A percentile compares a stretch with the other conserved stretches of the same genome.
These are phyloP conservation scores for Pouteria campechiana DNA, from an alignment of 179 eudicot species.

Conservation along the genomic window DNA sequence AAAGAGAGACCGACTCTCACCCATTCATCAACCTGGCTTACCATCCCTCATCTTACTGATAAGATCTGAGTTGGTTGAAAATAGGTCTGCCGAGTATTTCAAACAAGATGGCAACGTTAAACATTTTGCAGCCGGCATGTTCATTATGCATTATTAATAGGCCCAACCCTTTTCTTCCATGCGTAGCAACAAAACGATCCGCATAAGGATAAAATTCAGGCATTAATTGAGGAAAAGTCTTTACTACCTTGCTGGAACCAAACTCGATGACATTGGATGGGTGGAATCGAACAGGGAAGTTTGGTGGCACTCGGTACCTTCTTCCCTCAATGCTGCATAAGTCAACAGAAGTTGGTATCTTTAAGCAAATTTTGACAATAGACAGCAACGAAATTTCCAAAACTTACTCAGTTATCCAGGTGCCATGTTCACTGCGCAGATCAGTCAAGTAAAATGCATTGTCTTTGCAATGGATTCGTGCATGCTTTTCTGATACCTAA, in stretches of 20 bases:
- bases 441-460: constrained; percentile 67
- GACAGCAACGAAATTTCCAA: not conserved
- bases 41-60: no score
- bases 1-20: no score
- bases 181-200: no score
- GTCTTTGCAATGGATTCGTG: constrained; percentile 50
- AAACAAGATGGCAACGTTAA: no score
- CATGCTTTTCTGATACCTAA: constrained; percentile 76
- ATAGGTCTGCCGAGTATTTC: no score
- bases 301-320: constrained; percentile 59
- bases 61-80: no score
- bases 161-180: no score
- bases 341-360: constrained; percentile 1
- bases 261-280: constrained; percentile 68
- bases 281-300: constrained; percentile 62
- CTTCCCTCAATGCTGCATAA: constrained; percentile 68
- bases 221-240: constrained; percentile 2
- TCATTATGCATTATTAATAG: no score
- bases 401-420: constrained; percentile 78
- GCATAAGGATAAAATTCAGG: no score
- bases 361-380: no score
- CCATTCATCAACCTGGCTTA: no score
- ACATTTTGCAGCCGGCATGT: no score
- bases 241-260: constrained; percentile 59
- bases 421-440: constrained; percentile 73